Conservation (phyloP, 495 filamentous ascomycete species). For the Aspergillus mulundensis region DNA sequence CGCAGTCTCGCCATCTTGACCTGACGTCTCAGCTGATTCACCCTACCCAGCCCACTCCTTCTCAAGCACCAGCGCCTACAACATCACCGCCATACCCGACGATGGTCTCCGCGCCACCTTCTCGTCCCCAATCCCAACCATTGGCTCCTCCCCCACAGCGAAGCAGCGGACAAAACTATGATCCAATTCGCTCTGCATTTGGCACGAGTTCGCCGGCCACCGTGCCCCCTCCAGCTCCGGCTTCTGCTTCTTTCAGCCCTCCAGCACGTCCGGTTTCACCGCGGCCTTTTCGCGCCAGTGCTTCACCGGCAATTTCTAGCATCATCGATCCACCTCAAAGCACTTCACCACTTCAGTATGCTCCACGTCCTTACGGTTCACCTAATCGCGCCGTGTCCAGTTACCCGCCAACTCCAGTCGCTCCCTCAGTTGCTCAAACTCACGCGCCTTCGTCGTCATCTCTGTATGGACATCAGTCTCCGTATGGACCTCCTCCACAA, state of each 20-base stretch:
- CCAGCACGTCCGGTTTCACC: conserved; percentile 31
- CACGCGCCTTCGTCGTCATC: conserved; percentile 21
- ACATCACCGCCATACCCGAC: conserved; percentile 21
- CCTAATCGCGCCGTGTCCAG: conserved; percentile 29
- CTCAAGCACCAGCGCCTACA: conserved; percentile 13
- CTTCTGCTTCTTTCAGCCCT: conserved; percentile 39
- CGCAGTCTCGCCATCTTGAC: conserved; percentile 14
- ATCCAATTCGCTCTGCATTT: conserved; percentile 73
- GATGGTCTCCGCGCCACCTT: conserved; percentile 22
- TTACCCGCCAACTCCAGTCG: conserved; percentile 28
- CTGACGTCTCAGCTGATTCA: conserved; percentile 22
- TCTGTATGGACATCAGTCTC: conserved; percentile 26
- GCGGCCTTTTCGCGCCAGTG: conserved; percentile 65
- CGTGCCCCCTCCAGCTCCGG: conserved; percentile 52
- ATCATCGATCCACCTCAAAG: conserved; percentile 71
- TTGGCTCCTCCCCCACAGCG: conserved; percentile 35
- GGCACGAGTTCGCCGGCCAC: conserved; percentile 56
- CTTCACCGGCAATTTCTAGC: conserved; percentile 85
- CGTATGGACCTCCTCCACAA: conserved; percentile 24
- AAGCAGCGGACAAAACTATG: conserved; percentile 76
- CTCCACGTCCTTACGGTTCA: conserved; percentile 28
- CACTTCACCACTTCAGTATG: conserved; percentile 32
- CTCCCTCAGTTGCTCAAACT: conserved; percentile 21
- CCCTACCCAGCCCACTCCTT: conserved; percentile 19
- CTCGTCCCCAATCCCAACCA: conserved; percentile 40